Base-by-base conservation (phyloP, 768 basidiomycete genomes). In the Russula ochroleuca region DNA sequence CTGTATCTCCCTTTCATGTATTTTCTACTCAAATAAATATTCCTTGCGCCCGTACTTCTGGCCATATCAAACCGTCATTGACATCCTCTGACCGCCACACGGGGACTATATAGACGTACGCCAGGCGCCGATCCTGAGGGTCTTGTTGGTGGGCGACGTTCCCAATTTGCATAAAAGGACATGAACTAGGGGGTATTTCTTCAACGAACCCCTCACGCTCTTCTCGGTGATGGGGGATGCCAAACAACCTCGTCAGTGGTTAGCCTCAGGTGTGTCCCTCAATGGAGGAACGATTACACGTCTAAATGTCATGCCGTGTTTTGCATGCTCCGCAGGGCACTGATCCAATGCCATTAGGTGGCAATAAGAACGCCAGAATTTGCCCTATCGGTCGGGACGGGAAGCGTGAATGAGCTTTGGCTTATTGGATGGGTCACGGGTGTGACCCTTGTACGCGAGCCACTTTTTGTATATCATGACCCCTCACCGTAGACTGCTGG, bases 321-420 rank as follows among this genome's bases (percentile, higher is more conserved):
- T 48, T 48, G 19, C n/a, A 6, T 48, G 13, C 2, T 41, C 14
- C 25, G 7, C 23, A 49, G 48, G 48, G 6, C 7, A 49, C 25
- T 6, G 25, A 6, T 1, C 52, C 43, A 10, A 64, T 66, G 65
- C 14, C 5, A 7, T 17, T n/a, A 7, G 67, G 65, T 5, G 65
- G 67, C 7, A 62, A 69, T 14, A 59, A 23, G 40, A 75, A 75
- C 56, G 68, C 67, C 4, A 38, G 57, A 51, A 71, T 71, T 53
- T 56, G 69, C 48, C 70, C 73, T 2, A 48, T 69, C 28, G 67
- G 69, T 35, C 28, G n/a, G 1, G 52, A 68, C 13, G 77, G 79
- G 28, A 41, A 70, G 33, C 73, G 80, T 64, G 72, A 72, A 3
- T 75, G 74, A 72, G 69, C 55, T 47, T 65, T 33, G 73, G 72